Evolutionary conservation across 2,329 filamentous ascomycete genomes (phyloP), one percentile per base, ranked within the genome.

Genomic region (Beauveria sp.): DNA sequence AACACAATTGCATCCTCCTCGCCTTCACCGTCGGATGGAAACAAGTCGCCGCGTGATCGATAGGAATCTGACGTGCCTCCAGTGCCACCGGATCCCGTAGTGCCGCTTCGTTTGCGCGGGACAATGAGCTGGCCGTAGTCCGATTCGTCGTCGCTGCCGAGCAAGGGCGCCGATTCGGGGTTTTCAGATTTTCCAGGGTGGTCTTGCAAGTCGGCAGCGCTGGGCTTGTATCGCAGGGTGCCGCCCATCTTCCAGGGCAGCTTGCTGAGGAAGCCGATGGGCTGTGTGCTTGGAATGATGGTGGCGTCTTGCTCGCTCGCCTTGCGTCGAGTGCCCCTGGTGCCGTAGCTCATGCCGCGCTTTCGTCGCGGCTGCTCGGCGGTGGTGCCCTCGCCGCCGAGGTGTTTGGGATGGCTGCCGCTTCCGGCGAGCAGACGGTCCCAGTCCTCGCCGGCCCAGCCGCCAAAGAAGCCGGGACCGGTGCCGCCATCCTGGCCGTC

Each of bases 1-100:
- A 98, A 77, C 14, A 92, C 90, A n/a, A 96, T 85, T 1, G 93
- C 93, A 74, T 98, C 93, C 72, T 96, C 93, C 65, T 96, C 91
- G 59, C 93, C 91, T 69, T 88, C 85, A 52, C 83, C 85, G 65
- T 96, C 92, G 68, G 92, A 96, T 0, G 91, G 91, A 67, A 97
- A 95, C 14, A 98, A 78, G 74, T 98, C 93, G 2, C 92, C 92
- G 52, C 93, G 81, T 12, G 92, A 96, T 68, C 93, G 89, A 65
- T 89, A 86, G 6, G 93, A 96, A 71, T 93, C 92, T 31, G 86
- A 89, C 1, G 93, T 96, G 65, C 88, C 88, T 46, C 88, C 88
- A 1, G 93, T 96, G 65, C 88, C 88, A 43, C 88, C 88, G 14
- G 91, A 96, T 5, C 85, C 88, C 16, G 86, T 83, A 1, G 93